A percentile compares a stretch with the other conserved stretches of the same genome.
Conservation (phyloP, 164 flowering plant genomes). For the Protea cynaroides region DNA sequence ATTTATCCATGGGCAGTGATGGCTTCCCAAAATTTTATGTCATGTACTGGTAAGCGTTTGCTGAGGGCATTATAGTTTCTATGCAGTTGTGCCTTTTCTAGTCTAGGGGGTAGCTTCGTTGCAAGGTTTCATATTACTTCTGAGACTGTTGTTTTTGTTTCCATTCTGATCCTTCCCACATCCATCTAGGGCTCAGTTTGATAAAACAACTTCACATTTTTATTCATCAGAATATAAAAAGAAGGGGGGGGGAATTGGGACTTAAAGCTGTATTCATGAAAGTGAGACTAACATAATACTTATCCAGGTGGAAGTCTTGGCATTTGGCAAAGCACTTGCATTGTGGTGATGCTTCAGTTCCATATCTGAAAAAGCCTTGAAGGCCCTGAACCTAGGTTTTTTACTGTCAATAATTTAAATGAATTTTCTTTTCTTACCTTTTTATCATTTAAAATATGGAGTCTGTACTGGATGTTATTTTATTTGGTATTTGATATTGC, state of each 20-base stretch:
- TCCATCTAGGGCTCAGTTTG: neutral
- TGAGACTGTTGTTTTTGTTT: no score
- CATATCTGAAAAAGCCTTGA: conserved; percentile 55
- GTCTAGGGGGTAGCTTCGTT: neutral
- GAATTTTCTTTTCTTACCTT: no score
- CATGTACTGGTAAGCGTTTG: conserved; percentile 79
- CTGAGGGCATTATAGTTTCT: neutral
- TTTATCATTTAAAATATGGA: neutral
- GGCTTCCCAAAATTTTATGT: conserved; percentile 84
- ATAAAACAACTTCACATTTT: neutral
- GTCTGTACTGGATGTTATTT: neutral
- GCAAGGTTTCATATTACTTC: neutral
- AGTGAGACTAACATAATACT: conserved; percentile 5
- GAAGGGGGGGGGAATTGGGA: no score
- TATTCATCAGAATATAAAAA: neutral
- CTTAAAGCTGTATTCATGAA: neutral
- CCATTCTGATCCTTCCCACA: no score
- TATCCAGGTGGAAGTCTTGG: conserved; percentile 78
- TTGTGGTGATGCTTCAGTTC: conserved; percentile 92
- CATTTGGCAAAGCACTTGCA: conserved; percentile 86
- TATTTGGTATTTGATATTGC: neutral
- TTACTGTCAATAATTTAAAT: conserved; percentile 4
- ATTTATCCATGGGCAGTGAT: conserved; percentile 67
- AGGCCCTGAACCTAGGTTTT: conserved; percentile 83
- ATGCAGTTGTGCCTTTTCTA: neutral